Percentiles rank a stretch among this genome's conserved stretches.
These are phyloP conservation scores for Babesia microti DNA, from an alignment of 169 alveolate species.

Conservation along the genomic window DNA sequence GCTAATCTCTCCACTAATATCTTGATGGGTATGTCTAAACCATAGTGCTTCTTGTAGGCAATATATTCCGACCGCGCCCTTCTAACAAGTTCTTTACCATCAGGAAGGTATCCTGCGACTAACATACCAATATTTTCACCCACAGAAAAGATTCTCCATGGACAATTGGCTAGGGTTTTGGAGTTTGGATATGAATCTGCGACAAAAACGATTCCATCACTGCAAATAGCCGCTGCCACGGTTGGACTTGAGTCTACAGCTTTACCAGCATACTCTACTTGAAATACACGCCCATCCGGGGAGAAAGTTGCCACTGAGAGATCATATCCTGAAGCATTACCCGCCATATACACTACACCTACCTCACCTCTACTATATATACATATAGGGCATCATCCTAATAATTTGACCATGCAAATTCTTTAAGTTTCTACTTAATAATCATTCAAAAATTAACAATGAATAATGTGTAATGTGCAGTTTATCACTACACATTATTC, in stretches of 20 bases:
- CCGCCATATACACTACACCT: conserved; percentile 68
- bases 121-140: conserved; percentile 68
- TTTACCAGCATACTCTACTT: conserved; percentile 88
- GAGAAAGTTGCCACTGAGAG: conserved; percentile 88
- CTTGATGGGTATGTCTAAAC: conserved; percentile 74
- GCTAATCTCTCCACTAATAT: conserved; percentile 86
- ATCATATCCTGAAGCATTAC: conserved; percentile 82
- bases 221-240: conserved; percentile 75
- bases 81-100: conserved; percentile 77
- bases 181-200: conserved; percentile 52
- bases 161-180: conserved; percentile 41
- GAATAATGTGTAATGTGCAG: no score
- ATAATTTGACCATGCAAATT: no score
- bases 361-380: no score
- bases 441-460: no score
- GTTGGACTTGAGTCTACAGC: conserved; percentile 86
- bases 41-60: conserved; percentile 69
- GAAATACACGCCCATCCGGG: conserved; percentile 91
- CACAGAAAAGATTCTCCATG: conserved; percentile 75
- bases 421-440: no score
- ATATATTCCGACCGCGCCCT: conserved; percentile 82
- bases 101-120: conserved; percentile 85
- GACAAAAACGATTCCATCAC: conserved; percentile 82
- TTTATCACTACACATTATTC: no score
- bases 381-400: no score